Evolutionary conservation across 208 protist species (phyloP).

Genomic region (Leishmania gerbilli): DNA sequence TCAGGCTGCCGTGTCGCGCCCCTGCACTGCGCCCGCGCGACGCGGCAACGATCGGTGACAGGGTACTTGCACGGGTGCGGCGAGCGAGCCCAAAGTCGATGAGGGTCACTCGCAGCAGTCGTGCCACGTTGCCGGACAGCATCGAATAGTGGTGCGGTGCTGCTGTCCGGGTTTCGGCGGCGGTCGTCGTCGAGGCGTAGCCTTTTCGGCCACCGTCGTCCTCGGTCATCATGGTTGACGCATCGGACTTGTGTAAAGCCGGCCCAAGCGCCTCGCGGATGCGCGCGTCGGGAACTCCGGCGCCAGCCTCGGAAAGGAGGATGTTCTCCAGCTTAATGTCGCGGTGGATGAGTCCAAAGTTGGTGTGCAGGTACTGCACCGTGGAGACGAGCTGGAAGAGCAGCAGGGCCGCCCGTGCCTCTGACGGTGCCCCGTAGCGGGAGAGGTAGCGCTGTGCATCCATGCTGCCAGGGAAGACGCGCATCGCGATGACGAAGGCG

Average conservation of each 20-base stretch:
- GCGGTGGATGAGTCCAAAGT: constrained; percentile 72
- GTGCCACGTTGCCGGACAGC: constrained; percentile 23
- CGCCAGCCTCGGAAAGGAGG: constrained; percentile 54
- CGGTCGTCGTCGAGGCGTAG: not conserved
- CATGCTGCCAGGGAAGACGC: constrained; percentile 62
- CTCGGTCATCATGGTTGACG: not conserved
- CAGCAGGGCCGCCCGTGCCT: constrained; percentile 58
- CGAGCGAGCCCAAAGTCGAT: constrained; percentile 84
- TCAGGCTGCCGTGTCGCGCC: constrained; percentile 10
- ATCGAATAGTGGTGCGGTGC: constrained; percentile 6
- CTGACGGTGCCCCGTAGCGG: constrained; percentile 59
- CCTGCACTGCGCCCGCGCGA: constrained; percentile 2
- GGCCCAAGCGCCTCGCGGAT: constrained; percentile 51
- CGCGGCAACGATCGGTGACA: not conserved
- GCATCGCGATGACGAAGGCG: constrained; percentile 82
- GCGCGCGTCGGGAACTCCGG: constrained; percentile 20
- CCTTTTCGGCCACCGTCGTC: not conserved
- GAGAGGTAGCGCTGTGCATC: constrained; percentile 68
- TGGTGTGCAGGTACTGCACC: constrained; percentile 70
- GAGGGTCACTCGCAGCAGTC: constrained; percentile 63
- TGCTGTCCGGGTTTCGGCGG: not conserved
- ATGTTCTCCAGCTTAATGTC: constrained; percentile 90
- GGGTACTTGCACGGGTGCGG: constrained; percentile 32
- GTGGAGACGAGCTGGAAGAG: constrained; percentile 79
- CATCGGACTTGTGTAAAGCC: constrained; percentile 28